These are phyloP conservation scores for Teratosphaeria nubilosa DNA, from an alignment of 2,329 filamentous ascomycete genomes.

Conservation along the genomic window DNA sequence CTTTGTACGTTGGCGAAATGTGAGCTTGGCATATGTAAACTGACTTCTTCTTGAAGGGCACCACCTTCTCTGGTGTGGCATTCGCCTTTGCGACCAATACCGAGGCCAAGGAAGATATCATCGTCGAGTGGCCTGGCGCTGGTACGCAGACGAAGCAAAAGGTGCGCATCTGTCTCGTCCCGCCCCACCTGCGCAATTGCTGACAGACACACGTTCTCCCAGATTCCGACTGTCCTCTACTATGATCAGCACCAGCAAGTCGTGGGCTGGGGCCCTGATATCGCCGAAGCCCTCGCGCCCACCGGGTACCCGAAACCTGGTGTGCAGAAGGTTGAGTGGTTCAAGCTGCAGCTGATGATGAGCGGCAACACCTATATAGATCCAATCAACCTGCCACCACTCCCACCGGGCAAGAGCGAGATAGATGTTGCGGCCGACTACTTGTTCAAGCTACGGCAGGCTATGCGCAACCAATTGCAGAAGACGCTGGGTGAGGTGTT, in stretches of 20 bases:
- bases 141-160: constrained; percentile 98
- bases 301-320: constrained; percentile 96
- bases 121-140: constrained; percentile 96
- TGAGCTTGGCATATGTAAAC: background rate
- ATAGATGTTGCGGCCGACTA: constrained; percentile 99
- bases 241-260: constrained; percentile 99
- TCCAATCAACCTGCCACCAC: constrained; percentile 93
- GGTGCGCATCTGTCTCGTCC: constrained; percentile 41
- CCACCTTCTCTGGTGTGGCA: constrained; percentile 93
- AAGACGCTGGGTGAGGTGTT: constrained; percentile 97
- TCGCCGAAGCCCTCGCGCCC: constrained; percentile 88
- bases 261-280: constrained; percentile 98
- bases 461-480: constrained; percentile 89
- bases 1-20: constrained; percentile 56
- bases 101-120: constrained; percentile 96
- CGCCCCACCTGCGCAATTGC: background rate
- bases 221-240: constrained; percentile 99
- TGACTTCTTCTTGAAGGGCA: constrained; percentile 52
- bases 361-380: constrained; percentile 99
- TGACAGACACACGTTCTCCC: constrained; percentile 2
- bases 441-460: constrained; percentile 93
- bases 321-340: constrained; percentile 99
- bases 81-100: constrained; percentile 92
- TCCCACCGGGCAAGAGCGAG: constrained; percentile 95
- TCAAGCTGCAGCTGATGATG: constrained; percentile 97